These are phyloP conservation scores for Puccinellia tenuiflora DNA, from an alignment of 176 grass and related monocot species.

Conservation along the genomic window DNA sequence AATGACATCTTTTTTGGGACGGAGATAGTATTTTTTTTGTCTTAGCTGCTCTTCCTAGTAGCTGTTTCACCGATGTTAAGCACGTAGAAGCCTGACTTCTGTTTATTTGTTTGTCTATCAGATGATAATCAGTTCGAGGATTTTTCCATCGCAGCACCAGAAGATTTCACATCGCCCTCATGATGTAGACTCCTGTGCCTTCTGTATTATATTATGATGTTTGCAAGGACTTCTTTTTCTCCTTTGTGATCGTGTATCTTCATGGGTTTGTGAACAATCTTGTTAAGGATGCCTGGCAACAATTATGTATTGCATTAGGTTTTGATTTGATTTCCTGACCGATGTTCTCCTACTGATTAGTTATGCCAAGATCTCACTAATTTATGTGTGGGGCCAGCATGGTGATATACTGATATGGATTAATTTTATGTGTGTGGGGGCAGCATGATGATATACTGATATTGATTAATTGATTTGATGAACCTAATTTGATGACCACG, in stretches of 20 bases:
- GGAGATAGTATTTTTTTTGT: not conserved
- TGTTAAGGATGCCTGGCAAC: not conserved
- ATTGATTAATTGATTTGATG: not conserved
- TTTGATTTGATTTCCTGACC: slow-evolving; percentile 2
- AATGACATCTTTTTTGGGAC: too few species aligned
- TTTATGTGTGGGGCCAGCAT: not conserved
- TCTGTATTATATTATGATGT: not conserved
- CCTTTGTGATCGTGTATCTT: not conserved
- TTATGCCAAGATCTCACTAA: not conserved
- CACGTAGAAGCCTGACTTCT: not conserved
- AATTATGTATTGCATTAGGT: not conserved
- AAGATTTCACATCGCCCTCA: slow-evolving; percentile 31
- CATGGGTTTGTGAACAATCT: not conserved
- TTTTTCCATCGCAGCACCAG: slow-evolving; percentile 34
- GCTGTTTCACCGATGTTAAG: not conserved
- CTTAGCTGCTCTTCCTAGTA: not conserved
- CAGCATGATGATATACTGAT: too few species aligned
- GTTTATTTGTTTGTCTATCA: slow-evolving; percentile 27
- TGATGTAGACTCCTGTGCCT: not conserved
- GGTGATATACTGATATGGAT: not conserved
- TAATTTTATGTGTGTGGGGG: not conserved
- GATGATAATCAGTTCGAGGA: slow-evolving; percentile 62
- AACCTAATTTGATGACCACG: not conserved
- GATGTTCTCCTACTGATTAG: not conserved
- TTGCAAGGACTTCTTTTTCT: not conserved